A percentile compares a stretch with the other conserved stretches of the same genome.
Evolutionary conservation across 2,329 filamentous ascomycete genomes (phyloP).

Genomic region (Fusarium praegraminearum): DNA sequence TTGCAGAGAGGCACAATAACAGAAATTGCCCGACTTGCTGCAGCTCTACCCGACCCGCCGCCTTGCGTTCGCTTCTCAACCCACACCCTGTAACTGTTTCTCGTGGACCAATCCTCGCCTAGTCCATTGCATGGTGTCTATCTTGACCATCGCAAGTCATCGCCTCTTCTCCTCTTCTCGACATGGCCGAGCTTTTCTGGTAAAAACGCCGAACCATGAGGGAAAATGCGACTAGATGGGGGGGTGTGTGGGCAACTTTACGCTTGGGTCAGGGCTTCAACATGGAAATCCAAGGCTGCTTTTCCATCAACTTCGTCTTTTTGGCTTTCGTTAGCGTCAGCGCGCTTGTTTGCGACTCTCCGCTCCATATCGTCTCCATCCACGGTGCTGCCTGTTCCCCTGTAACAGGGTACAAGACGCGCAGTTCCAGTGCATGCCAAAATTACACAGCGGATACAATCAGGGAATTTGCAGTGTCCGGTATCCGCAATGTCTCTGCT

Average conservation of each 20-base stretch:
- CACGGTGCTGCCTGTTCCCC: conserved; percentile 31
- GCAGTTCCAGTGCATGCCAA: conserved; percentile 38
- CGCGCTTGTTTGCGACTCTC: conserved; percentile 50
- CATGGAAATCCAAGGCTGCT: conserved; percentile 52
- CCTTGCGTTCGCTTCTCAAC: conserved; percentile 42
- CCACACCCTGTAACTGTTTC: conserved; percentile 30
- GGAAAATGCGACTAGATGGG: conserved; percentile 42
- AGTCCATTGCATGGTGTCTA: conserved; percentile 34
- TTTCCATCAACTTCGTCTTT: conserved; percentile 47
- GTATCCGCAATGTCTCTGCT: conserved; percentile 21
- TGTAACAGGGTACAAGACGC: conserved; percentile 25
- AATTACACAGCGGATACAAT: conserved; percentile 38
- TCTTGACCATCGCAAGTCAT: conserved; percentile 27
- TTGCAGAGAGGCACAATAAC: conserved; percentile 25
- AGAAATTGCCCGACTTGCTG: conserved; percentile 48
- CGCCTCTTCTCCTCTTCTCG: conserved; percentile 22
- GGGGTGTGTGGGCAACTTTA: conserved; percentile 41
- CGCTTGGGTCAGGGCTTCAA: conserved; percentile 32
- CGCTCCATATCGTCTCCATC: conserved; percentile 24
- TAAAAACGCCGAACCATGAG: conserved; percentile 32
- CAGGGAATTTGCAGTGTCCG: conserved; percentile 26
- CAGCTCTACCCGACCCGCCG: conserved; percentile 50
- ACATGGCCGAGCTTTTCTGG: conserved; percentile 26
- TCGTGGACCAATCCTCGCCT: conserved; percentile 37
- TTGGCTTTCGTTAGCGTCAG: conserved; percentile 48